phyloP scores from a whole-genome alignment of 352 stramenopile genomes.

The Globisporangium iwayamae region DNA sequence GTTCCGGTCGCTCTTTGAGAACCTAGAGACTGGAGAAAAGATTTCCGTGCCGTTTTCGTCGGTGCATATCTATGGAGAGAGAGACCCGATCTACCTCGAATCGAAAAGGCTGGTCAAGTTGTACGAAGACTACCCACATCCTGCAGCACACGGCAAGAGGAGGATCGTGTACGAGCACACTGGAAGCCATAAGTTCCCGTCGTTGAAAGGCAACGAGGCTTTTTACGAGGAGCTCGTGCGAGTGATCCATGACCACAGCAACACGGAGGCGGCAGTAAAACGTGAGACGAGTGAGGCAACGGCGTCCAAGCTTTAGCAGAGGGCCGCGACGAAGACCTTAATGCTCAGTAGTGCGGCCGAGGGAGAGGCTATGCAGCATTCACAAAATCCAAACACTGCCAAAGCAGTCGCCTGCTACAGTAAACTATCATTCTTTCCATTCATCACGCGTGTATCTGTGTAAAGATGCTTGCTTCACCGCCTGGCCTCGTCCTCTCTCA shows the following conservation, averaged over 20 bases:
- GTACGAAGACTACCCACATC: constrained; percentile 32
- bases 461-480: not conserved
- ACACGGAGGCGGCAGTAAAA: not conserved
- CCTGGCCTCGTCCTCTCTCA: not conserved
- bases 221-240: constrained; percentile 41
- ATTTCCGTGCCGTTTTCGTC: constrained; percentile 26
- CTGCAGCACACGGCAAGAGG: constrained; percentile 12
- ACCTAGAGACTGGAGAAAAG: constrained; percentile 1
- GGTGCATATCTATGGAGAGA: constrained; percentile 53
- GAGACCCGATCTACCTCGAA: constrained; percentile 41
- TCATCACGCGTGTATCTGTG: not conserved
- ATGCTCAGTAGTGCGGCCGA: too few species aligned
- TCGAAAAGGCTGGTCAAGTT: constrained; percentile 38
- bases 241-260: constrained; percentile 23
- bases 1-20: constrained; percentile 31
- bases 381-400: too few species aligned
- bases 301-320: not conserved
- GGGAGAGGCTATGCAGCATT: too few species aligned
- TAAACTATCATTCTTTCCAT: too few species aligned
- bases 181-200: constrained; percentile 66
- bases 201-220: constrained; percentile 33
- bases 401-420: too few species aligned
- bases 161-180: constrained; percentile 41
- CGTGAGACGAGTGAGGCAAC: too few species aligned
- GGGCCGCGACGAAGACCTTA: too few species aligned